These are phyloP conservation scores for Cyclotella kingstonii DNA, from an alignment of 108 stramenopile species.

Conservation along the genomic window DNA sequence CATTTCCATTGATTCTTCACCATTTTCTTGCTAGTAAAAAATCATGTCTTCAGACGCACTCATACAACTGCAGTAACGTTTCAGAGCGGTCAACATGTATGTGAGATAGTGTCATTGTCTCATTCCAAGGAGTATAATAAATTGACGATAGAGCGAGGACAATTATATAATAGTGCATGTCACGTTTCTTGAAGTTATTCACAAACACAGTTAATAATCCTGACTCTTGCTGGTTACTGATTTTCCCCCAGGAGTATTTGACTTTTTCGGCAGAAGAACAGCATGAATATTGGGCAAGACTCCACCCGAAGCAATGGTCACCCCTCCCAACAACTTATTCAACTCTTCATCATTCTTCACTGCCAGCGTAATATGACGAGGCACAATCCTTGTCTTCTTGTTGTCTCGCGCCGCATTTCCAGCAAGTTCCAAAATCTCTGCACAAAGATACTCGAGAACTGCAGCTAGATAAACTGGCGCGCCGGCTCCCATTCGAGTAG, in stretches of 20 bases:
- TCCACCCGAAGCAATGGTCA: slow-evolving; percentile 95
- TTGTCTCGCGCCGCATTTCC: slow-evolving; percentile 97
- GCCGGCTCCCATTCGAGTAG: slow-evolving; percentile 91
- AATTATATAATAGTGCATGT: not conserved
- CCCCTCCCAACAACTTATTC: slow-evolving; percentile 90
- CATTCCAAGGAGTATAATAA: too few species aligned
- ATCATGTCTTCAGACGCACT: too few species aligned
- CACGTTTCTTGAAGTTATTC: not conserved
- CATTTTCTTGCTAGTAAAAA: too few species aligned
- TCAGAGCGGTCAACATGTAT: too few species aligned
- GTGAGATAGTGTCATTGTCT: too few species aligned
- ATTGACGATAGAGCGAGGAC: not conserved
- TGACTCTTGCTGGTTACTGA: slow-evolving; percentile 29
- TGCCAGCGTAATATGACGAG: slow-evolving; percentile 93
- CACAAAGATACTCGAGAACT: slow-evolving; percentile 92
- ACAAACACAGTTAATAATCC: slow-evolving; percentile 13
- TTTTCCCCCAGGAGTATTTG: slow-evolving; percentile 31
- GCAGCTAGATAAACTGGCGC: slow-evolving; percentile 96
- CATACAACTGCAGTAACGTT: too few species aligned
- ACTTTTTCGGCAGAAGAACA: slow-evolving; percentile 92
- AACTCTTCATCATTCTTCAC: slow-evolving; percentile 95
- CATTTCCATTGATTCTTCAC: too few species aligned
- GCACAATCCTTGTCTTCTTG: slow-evolving; percentile 94
- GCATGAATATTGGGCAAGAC: slow-evolving; percentile 98
- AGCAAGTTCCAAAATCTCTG: slow-evolving; percentile 93